Conservation (phyloP, 371 early-diverging fungal genomes). For the Circinella minor region DNA sequence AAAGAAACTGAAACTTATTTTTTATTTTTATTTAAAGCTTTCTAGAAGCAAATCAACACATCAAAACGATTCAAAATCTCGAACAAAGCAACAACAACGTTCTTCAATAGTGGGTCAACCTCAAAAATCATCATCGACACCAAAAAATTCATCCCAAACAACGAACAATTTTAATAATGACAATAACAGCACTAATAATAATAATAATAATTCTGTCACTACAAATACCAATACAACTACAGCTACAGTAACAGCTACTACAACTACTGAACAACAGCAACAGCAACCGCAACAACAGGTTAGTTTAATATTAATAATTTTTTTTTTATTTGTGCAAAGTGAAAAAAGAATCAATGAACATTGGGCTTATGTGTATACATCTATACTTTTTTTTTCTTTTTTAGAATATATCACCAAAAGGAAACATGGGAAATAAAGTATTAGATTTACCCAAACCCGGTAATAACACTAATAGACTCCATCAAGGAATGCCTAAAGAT, state of each 20-base stretch:
- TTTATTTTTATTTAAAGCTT: slow-evolving; percentile 30
- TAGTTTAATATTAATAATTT: too few relatives aligned
- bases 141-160: background rate
- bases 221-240: slow-evolving; percentile 1
- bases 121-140: background rate
- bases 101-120: background rate
- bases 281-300: slow-evolving; percentile 10
- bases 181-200: background rate
- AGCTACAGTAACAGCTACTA: background rate
- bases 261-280: background rate
- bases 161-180: too few relatives aligned
- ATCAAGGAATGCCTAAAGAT: slow-evolving; percentile 81
- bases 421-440: background rate
- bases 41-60: slow-evolving; percentile 40
- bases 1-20: slow-evolving; percentile 3
- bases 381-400: background rate
- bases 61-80: slow-evolving; percentile 28
- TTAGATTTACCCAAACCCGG: background rate
- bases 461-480: slow-evolving; percentile 51
- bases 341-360: too few relatives aligned
- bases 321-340: too few relatives aligned
- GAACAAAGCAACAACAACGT: slow-evolving; percentile 17
- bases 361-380: background rate
- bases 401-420: slow-evolving; percentile 2
- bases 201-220: too few relatives aligned